phyloP scores from a whole-genome alignment of 2,329 filamentous ascomycete species.

The Monosporascus sp. region DNA sequence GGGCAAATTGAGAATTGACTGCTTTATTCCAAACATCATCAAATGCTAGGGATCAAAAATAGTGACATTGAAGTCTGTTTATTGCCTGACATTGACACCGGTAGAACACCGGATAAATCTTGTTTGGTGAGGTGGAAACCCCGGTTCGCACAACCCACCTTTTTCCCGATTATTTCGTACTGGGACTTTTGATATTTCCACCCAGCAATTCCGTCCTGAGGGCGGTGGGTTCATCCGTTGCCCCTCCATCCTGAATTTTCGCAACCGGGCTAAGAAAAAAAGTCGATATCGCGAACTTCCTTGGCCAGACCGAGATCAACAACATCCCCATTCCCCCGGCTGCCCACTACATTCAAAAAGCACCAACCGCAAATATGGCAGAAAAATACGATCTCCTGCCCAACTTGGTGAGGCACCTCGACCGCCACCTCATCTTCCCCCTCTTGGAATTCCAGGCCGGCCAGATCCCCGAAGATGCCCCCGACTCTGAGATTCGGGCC shows the following conservation, averaged over 20 bases:
- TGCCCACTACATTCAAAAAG: slow-evolving; percentile 29
- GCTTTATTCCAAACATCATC: too few species aligned
- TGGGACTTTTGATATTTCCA: slow-evolving; percentile 1
- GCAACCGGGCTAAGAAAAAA: not conserved
- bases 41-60: too few species aligned
- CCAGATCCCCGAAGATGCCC: slow-evolving; percentile 70
- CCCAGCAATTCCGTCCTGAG: not conserved
- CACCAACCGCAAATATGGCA: slow-evolving; percentile 46
- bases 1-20: too few species aligned
- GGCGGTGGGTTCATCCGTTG: not conserved
- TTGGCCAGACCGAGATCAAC: slow-evolving; percentile 3
- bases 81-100: not conserved
- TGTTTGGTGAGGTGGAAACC: not conserved
- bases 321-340: slow-evolving; percentile 15
- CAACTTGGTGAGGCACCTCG: slow-evolving; percentile 85
- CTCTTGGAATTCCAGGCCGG: slow-evolving; percentile 86
- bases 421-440: slow-evolving; percentile 94
- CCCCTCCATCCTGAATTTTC: not conserved
- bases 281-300: not conserved
- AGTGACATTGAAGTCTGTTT: too few species aligned
- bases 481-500: slow-evolving; percentile 54
- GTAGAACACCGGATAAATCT: not conserved
- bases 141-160: slow-evolving; percentile 15
- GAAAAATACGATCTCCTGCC: slow-evolving; percentile 72
- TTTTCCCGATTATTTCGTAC: slow-evolving; percentile 12